Evolutionary conservation across 2,329 filamentous ascomycete species (phyloP), one percentile per base, ranked within the genome.

Genomic region (Paraconiothyrium brasiliense): DNA sequence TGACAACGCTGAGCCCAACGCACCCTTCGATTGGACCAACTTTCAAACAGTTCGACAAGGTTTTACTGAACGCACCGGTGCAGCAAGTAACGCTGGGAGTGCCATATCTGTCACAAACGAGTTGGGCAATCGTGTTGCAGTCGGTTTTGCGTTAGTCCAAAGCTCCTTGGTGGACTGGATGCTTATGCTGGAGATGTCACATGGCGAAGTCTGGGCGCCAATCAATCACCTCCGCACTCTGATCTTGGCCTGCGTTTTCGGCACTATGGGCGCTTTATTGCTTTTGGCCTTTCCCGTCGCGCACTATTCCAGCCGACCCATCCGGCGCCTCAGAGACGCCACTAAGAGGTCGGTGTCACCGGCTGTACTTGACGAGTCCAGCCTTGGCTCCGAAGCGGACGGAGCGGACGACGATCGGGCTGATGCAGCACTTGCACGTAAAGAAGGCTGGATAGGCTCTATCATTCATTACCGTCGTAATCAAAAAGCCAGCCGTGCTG

Each of bases 161-260:
- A 92, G 85, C 5, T 75, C 80, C 0, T 79, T 96, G 56, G 92
- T 92, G 8, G 87, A 94, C 71, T 97, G 94, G 94, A 88, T 92
- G 5, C 81, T 97, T 3, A 71, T 97, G 2, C 86, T 97, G 0
- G 94, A 97, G 74, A 90, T 95, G 76, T 83, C 87, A 2, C 87
- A 88, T 64, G 76, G 76, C 24, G 93, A 97, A 78, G 92, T 93
- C 0, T 93, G 91, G 80, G 83, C 84, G 8, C 91, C 93, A 0
- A 93, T 97, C 60, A 79, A 83, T 32, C 89, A 87, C 22, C 83
- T 97, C n/a, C 88, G 92, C 22, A 89, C 90, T 51, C 92, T 97
- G 54, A 85, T 97, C 1, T 79, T 97, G 2, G 92, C 88, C 5
- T 97, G 92, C 63, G 91, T 97, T 0, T 96, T 97, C 74, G 92